Conservation (phyloP, 2,329 filamentous ascomycete species). For the Huntiella abstrusa region DNA sequence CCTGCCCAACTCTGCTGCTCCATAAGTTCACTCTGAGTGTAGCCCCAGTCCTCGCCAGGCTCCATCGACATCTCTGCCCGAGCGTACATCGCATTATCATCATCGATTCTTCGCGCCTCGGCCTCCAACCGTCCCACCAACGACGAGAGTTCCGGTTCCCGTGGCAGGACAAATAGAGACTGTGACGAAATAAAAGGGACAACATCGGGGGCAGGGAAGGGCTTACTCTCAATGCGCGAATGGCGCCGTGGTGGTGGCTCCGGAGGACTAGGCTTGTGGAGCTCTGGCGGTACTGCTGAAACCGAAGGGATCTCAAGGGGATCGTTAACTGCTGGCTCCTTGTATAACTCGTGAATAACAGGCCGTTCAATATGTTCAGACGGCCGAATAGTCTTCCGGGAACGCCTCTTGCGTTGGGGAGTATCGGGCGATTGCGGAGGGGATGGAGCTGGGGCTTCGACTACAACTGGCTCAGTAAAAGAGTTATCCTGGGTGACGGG, state of each 20-base stretch:
- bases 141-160: background rate
- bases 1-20: too few relatives aligned
- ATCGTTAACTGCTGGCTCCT: too few relatives aligned
- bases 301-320: background rate
- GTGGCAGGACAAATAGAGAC: background rate
- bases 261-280: background rate
- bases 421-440: too few relatives aligned
- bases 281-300: background rate
- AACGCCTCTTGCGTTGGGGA: too few relatives aligned
- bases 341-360: too few relatives aligned
- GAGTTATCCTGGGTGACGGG: background rate
- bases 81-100: background rate
- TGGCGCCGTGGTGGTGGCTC: background rate
- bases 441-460: too few relatives aligned
- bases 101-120: background rate
- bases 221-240: background rate
- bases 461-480: too few relatives aligned
- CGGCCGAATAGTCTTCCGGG: too few relatives aligned
- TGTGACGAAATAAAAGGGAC: too few relatives aligned
- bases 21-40: background rate
- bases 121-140: conserved; percentile 1
- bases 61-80: background rate
- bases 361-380: too few relatives aligned
- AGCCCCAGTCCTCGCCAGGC: background rate
- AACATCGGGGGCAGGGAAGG: background rate